Evolutionary conservation across 1,284 basidiomycete species (phyloP).

Genomic region (Mycosarcoma maydis): DNA sequence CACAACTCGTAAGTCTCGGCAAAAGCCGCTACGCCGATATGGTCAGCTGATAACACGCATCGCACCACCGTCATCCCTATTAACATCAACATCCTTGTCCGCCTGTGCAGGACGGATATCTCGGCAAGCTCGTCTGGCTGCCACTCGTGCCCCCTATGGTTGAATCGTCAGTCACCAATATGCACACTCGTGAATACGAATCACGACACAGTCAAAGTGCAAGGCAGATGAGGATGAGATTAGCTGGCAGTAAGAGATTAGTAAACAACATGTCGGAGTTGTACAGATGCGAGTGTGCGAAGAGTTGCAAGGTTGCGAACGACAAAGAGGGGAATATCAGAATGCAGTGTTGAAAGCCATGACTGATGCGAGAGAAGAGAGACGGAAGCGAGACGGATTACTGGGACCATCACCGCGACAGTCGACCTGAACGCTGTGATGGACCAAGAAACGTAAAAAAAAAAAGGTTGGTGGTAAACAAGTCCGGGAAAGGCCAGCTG

Average conservation of each 20-base stretch:
- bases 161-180: too few species aligned
- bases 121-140: neutral
- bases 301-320: slow-evolving; percentile 30
- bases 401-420: slow-evolving; percentile 2
- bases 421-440: slow-evolving; percentile 1
- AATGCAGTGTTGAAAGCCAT: slow-evolving; percentile 46
- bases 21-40: neutral
- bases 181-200: neutral
- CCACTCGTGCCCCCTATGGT: neutral
- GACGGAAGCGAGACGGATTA: slow-evolving; percentile 1
- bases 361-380: slow-evolving; percentile 31
- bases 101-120: neutral
- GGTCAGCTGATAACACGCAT: neutral
- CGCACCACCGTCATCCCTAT: too few species aligned
- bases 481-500: slow-evolving; percentile 13
- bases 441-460: too few species aligned
- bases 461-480: too few species aligned
- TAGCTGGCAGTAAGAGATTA: slow-evolving; percentile 29
- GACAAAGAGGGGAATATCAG: slow-evolving; percentile 19
- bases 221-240: slow-evolving; percentile 8
- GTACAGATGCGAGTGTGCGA: slow-evolving; percentile 44
- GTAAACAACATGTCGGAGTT: slow-evolving; percentile 51
- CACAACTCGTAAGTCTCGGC: too few species aligned
- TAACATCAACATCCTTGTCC: too few species aligned
- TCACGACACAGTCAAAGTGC: neutral